Conservation (phyloP, 2,329 filamentous ascomycete species). For the Cordyceps javanica region DNA sequence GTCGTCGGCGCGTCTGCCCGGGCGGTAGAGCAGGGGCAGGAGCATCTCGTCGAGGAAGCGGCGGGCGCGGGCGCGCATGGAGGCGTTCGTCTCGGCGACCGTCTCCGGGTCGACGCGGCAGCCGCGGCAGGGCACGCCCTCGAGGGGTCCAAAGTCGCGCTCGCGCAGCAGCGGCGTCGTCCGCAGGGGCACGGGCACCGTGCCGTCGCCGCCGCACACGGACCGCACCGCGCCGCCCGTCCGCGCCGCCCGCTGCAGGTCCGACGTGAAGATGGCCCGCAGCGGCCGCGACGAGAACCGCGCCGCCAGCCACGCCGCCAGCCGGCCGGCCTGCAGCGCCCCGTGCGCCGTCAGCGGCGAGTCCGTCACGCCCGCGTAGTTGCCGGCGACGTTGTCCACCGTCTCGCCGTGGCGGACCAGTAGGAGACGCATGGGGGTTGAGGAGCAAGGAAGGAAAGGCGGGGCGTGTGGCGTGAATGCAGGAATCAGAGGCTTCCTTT, state of each 20-base stretch:
- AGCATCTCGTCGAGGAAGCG: slow-evolving; percentile 62
- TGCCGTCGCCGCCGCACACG: slow-evolving; percentile 33
- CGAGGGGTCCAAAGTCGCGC: slow-evolving; percentile 66
- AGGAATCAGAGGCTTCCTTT: no score
- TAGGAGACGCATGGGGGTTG: slow-evolving; percentile 44
- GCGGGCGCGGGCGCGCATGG: slow-evolving; percentile 59
- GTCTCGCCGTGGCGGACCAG: slow-evolving; percentile 86
- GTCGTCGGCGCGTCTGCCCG: slow-evolving; percentile 24
- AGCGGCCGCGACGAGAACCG: slow-evolving; percentile 15
- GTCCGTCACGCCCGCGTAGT: slow-evolving; percentile 76
- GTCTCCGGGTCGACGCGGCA: slow-evolving; percentile 26
- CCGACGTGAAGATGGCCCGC: slow-evolving; percentile 61
- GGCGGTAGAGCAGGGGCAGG: slow-evolving; percentile 26
- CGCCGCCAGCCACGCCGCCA: slow-evolving; percentile 56
- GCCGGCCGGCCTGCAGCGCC: slow-evolving; percentile 65
- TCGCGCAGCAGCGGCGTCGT: slow-evolving; percentile 53
- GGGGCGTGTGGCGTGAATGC: not conserved
- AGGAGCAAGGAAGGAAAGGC: not conserved
- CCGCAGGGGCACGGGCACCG: slow-evolving; percentile 18
- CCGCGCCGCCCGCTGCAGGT: slow-evolving; percentile 65
- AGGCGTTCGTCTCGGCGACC: slow-evolving; percentile 61
- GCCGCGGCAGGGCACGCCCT: slow-evolving; percentile 54
- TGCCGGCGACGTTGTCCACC: slow-evolving; percentile 76
- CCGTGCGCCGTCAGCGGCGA: slow-evolving; percentile 78
- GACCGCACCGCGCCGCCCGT: slow-evolving; percentile 63